phyloP scores from a whole-genome alignment of 106 monocot genomes.

The Dendrobium chrysotoxum region DNA sequence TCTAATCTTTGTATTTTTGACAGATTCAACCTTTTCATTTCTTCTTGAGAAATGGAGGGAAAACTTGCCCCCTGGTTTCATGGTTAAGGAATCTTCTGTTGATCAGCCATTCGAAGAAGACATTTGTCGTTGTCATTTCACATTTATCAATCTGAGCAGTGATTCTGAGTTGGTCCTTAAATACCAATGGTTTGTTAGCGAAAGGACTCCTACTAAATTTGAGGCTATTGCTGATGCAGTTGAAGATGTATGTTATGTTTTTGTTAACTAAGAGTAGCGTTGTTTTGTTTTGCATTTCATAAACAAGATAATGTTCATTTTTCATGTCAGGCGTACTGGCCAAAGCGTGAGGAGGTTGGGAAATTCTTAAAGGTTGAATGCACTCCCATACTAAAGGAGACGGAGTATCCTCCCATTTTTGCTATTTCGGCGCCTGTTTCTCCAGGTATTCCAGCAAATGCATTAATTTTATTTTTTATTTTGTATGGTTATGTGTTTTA shows the following conservation, averaged over 20 bases:
- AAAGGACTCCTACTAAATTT: conserved; percentile 60
- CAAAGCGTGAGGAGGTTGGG: conserved; percentile 67
- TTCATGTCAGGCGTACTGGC: conserved; percentile 70
- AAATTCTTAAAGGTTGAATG: conserved; percentile 92
- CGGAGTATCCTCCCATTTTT: conserved; percentile 64
- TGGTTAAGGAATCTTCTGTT: conserved; percentile 63
- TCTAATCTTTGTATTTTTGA: neutral
- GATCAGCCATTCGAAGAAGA: conserved; percentile 95
- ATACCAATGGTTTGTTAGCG: conserved; percentile 90
- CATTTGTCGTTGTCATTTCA: conserved; percentile 81
- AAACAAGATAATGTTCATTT: neutral
- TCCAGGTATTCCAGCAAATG: conserved; percentile 47
- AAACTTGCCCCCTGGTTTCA: conserved; percentile 60
- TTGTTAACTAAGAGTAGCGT: neutral
- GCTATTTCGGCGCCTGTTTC: conserved; percentile 72
- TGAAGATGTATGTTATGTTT: conserved; percentile 34
- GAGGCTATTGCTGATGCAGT: conserved; percentile 55
- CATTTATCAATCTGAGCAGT: conserved; percentile 37
- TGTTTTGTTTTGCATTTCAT: neutral
- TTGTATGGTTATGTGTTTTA: neutral
- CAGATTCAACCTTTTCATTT: conserved; percentile 93
- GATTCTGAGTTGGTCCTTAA: conserved; percentile 54
- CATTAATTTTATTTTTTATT: neutral
- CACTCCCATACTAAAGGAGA: conserved; percentile 49
- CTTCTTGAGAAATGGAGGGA: conserved; percentile 80